phyloP scores from a whole-genome alignment of 352 stramenopile species.

The Pythium insidiosum region DNA sequence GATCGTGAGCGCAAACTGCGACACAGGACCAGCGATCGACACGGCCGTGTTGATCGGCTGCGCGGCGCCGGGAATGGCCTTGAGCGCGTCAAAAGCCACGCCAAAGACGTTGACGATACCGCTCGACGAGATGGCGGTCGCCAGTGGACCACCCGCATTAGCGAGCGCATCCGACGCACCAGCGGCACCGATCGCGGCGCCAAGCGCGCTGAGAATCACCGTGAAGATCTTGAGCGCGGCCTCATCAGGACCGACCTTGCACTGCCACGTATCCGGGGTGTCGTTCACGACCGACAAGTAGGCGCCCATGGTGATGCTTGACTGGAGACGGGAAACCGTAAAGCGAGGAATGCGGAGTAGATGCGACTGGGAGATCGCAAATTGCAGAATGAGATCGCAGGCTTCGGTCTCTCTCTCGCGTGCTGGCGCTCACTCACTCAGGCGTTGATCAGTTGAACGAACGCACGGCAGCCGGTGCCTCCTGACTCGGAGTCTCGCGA shows the following conservation, averaged over 20 bases:
- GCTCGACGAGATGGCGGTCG: not conserved
- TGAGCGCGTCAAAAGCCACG: slow-evolving; percentile 3
- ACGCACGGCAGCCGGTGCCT: too few species aligned
- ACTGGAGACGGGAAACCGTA: too few species aligned
- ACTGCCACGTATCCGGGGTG: slow-evolving; percentile 13
- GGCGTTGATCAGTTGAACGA: too few species aligned
- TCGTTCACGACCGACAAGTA: slow-evolving; percentile 22
- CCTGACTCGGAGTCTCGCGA: too few species aligned
- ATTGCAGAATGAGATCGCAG: not conserved
- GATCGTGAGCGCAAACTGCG: slow-evolving; percentile 23
- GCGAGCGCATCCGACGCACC: not conserved
- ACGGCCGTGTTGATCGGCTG: not conserved
- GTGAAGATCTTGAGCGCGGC: slow-evolving; percentile 9
- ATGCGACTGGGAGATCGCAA: not conserved
- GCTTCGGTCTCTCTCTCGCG: too few species aligned
- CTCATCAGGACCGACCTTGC: slow-evolving; percentile 9
- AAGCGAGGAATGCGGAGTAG: too few species aligned
- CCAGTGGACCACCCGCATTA: slow-evolving; percentile 1
- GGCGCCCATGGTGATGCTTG: slow-evolving; percentile 19
- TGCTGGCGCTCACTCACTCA: too few species aligned
- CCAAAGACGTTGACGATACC: slow-evolving; percentile 8
- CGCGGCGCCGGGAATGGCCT: slow-evolving; percentile 3
- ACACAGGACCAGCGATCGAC: slow-evolving; percentile 16
- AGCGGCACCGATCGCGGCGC: not conserved
- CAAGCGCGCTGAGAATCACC: not conserved